A percentile compares a stretch with the other conserved stretches of the same genome.
phyloP scores from a whole-genome alignment of 139 green algal species.

The Volvox africanus region DNA sequence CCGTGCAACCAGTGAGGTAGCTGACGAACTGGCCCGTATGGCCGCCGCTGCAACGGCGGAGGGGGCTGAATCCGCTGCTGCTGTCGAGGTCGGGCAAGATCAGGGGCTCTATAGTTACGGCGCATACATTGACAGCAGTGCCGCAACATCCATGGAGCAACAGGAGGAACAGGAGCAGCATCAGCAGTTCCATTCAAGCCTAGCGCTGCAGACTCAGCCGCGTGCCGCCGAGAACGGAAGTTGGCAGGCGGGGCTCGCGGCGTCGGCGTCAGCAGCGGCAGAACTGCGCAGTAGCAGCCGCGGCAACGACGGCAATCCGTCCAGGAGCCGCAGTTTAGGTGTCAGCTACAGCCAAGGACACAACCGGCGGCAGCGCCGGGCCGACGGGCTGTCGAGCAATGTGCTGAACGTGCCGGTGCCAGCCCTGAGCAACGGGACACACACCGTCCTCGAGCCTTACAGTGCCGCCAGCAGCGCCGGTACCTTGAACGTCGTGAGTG shows the following conservation, averaged over 20 bases:
- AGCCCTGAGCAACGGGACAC: too few species aligned
- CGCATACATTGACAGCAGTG: too few species aligned
- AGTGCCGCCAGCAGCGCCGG: neutral
- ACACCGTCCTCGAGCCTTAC: too few species aligned
- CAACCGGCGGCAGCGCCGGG: neutral
- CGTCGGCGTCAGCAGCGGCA: neutral
- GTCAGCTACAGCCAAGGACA: neutral
- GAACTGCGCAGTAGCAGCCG: neutral
- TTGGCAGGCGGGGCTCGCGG: neutral
- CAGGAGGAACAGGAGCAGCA: neutral
- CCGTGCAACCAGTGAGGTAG: constrained; percentile 27
- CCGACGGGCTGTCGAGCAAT: neutral
- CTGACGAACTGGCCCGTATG: constrained; percentile 9
- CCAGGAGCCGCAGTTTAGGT: neutral
- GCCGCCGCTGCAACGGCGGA: neutral
- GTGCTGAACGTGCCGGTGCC: neutral
- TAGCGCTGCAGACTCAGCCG: neutral
- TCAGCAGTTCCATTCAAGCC: neutral
- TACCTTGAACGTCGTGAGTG: neutral
- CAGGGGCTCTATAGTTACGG: too few species aligned
- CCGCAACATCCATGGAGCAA: neutral
- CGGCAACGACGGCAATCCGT: neutral
- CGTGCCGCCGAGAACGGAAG: neutral
- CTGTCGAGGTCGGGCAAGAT: too few species aligned
- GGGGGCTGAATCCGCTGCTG: neutral